Conservation (phyloP, 2,329 filamentous ascomycete genomes). For the Ascochyta viciae-villosae region DNA sequence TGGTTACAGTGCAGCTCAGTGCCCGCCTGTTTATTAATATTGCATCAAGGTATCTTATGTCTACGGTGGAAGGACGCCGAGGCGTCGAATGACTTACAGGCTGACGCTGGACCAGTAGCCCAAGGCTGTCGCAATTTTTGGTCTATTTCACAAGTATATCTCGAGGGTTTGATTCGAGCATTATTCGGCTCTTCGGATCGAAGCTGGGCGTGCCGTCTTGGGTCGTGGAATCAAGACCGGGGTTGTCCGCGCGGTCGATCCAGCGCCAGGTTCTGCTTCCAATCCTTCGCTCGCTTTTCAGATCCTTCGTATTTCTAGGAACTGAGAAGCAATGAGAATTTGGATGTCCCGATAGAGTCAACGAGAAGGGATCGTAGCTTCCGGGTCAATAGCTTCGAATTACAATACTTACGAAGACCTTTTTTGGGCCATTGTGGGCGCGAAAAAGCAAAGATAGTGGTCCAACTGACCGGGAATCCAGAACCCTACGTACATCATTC, state of each 20-base stretch:
- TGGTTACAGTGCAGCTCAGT: neutral
- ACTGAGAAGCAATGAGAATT: neutral
- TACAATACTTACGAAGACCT: neutral
- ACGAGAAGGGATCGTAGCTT: neutral
- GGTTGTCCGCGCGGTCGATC: neutral
- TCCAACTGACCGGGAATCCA: neutral
- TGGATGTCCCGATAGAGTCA: neutral
- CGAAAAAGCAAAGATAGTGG: conserved; percentile 10
- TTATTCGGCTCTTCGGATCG: neutral
- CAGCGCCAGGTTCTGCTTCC: neutral
- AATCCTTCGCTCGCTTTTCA: conserved; percentile 6
- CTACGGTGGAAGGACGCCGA: neutral
- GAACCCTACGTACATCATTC: conserved; percentile 12
- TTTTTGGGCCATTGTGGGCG: neutral
- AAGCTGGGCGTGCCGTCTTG: neutral
- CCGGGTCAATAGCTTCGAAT: conserved; percentile 1
- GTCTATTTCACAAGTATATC: neutral
- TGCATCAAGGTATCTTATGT: neutral
- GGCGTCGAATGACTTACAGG: neutral
- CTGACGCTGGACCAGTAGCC: neutral
- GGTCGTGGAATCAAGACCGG: neutral
- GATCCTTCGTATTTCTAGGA: neutral
- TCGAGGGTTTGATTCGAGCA: neutral
- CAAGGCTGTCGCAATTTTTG: neutral
- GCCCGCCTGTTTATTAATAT: neutral